Base-by-base conservation (phyloP, 2,329 filamentous ascomycete genomes). In the Aspergillus costaricaensis region DNA sequence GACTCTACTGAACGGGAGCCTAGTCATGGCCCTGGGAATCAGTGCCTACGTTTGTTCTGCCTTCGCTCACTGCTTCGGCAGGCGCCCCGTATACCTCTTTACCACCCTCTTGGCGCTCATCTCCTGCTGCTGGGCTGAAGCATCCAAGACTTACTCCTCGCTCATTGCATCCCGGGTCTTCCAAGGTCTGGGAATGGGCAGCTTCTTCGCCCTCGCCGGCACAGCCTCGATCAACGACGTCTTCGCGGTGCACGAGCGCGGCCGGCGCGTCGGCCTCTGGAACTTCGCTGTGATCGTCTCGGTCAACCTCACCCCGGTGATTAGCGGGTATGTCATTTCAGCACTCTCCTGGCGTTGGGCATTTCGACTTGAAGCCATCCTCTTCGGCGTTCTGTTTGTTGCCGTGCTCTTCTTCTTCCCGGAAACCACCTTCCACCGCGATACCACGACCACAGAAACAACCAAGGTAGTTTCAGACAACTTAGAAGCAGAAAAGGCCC, bases 261-360 rank as follows among this genome's bases (percentile, higher is more conserved):
- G 54, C 15, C 25, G n/a, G 12, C 54, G 43, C 10, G 54, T 57
- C 6, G 39, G 53, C 9, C 50, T 53, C 30, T 56, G 41, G 53
- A 56, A 56, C 21, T 56, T 56, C 27, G 53, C 53, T 15, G 39
- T 48, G 12, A 56, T 56, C 23, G 38, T 44, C 38, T 56, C 39
- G 3, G 53, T 56, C n/a, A 56, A 56, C 38, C 8, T 56, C 14
- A 48, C 53, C 9, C 53, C 53, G 15, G 38, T 56, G 23, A 47
- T 56, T 8, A 48, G 53, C 21, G 41, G 53, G 7, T 56, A 56
- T 56, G 38, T 56, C 38, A 47, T 56, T 19, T 19, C 41, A 12
- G 23, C 12, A 9, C 21, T 50, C 4, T 50, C 47, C 14, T 50
- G 47, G 47, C 47, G 47, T 8, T 50, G 47, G 23, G 8, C 10